Evolutionary conservation across 192 early-diverging fungal species (phyloP), one percentile per base, ranked within the genome.

Genomic region (Coemansia furcata): DNA sequence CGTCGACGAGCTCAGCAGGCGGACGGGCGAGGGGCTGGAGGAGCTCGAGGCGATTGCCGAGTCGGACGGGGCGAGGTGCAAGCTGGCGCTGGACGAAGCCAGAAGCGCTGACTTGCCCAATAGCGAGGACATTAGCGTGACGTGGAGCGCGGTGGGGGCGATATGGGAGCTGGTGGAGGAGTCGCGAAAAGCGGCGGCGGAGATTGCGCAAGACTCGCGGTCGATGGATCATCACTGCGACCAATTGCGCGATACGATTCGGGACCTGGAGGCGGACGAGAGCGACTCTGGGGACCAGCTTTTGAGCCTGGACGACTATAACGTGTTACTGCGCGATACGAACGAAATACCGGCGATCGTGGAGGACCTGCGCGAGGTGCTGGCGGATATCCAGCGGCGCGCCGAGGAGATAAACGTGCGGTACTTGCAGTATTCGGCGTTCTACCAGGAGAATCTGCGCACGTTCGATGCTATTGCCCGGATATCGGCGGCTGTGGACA

Each of bases 201-300:
- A 82, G 42, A 82, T 82, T 36, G 60, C 55, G 52, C 74, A 77
- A 62, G 80, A 82, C 50, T 37, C 67, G 49, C 63, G 64, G 59
- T 77, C 74, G 23, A 73, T 77, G 55, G 72, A 77, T 15, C 75
- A 68, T n/a, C 80, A 77, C 57, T 82, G 80, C 68, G 68, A 76
- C 55, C 80, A 82, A 68, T 66, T 82, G 52, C 71, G 73, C 11
- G 80, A 77, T 43, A 77, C 74, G 11, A 74, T 82, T 38, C 57
- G 73, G 6, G 80, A 77, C 36, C 32, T 82, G 62, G 80, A 82
- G 62, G 69, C 71, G 1, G 71, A 73, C 17, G 58, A 58, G 9
- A 14, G 55, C 55, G 55, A 58, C 19, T 37, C 58, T 19, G 80
- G 74, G 39, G 67, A 49, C 33, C 65, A 68, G 11, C 68, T 77